These are phyloP conservation scores for Eudorina sp. DNA, from an alignment of 139 green algal genomes.

Conservation along the genomic window DNA sequence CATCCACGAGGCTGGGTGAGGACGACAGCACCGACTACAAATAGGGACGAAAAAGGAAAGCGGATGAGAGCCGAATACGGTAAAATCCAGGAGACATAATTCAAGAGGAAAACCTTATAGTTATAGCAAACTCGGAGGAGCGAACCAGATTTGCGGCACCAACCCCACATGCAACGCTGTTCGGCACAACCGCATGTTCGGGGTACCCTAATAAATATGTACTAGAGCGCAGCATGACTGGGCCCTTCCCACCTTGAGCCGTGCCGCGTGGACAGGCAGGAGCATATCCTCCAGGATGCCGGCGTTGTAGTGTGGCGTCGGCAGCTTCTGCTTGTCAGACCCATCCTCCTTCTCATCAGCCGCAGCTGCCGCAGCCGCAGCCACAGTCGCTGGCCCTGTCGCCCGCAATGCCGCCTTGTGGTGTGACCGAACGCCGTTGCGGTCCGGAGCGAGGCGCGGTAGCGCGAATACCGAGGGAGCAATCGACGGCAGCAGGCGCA, in stretches of 20 bases:
- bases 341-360: conserved; percentile 47
- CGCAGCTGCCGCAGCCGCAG: neutral
- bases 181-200: too few relatives aligned
- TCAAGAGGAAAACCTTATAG: too few relatives aligned
- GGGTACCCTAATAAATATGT: too few relatives aligned
- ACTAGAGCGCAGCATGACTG: too few relatives aligned
- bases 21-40: conserved; percentile 24
- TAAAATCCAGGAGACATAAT: too few relatives aligned
- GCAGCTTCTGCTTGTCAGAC: conserved; percentile 44
- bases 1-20: conserved; percentile 62
- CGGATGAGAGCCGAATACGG: too few relatives aligned
- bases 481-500: conserved; percentile 62
- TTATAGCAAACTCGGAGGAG: too few relatives aligned
- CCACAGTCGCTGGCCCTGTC: neutral
- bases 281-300: conserved; percentile 75
- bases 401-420: conserved; percentile 9
- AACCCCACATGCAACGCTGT: too few relatives aligned
- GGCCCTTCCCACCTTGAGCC: neutral
- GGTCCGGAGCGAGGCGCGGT: conserved; percentile 67
- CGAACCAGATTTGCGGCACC: too few relatives aligned
- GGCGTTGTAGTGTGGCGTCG: conserved; percentile 85
- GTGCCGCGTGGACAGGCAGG: conserved; percentile 44
- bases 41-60: neutral
- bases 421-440: conserved; percentile 54
- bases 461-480: conserved; percentile 62